Base-by-base conservation (phyloP, 2,329 filamentous ascomycete genomes). In the Colletotrichum coccodes region DNA sequence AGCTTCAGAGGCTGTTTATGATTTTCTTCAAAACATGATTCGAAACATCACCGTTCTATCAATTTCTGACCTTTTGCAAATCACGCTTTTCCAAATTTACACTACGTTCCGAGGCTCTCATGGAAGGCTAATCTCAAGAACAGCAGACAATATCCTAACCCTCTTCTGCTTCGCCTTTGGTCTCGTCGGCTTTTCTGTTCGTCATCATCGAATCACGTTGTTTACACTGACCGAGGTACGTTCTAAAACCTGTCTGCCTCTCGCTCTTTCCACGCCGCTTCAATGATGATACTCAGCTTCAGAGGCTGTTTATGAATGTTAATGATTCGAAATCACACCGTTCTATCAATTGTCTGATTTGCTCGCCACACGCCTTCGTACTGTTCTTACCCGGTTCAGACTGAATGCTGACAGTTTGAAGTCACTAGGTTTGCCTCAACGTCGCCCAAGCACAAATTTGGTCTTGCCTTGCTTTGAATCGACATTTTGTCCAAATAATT, bases 1-100 rank as follows among this genome's bases (percentile, higher is more conserved):
- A 68, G 74, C 74, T 74, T 79, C 80, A 82, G 82, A 83, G 81
- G 82, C 81, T 84, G 82, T 84, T 84, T 83, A 84, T 84, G 82
- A 83, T 52, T 52, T 23, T 14, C n/a, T n/a, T 12, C 30, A 12
- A 34, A 28, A 61, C 8, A 72, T 82, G 79, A 81, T 82, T 82
- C 75, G 71, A 78, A 79, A 73, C 60, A 72, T 78, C 74, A 79
- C 76, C 75, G 75, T 72, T 73, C 70, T 74, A 74, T 77, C 75
- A 49, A 61, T 71, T 49, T 70, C 69, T 71, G 65, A 72, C 32
- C 30, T 7, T 18, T 21, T 46, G 40, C 40, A 26, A 34, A 14
- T 5, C 14, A 4, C n/a, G 16, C 28, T 16, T n/a, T 4, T 46
- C 38, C 14, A 9, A 47, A 7, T 23, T 12, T 9, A 8, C 3